Conservation (phyloP, 2,329 filamentous ascomycete species). For the Colletotrichum horii region DNA sequence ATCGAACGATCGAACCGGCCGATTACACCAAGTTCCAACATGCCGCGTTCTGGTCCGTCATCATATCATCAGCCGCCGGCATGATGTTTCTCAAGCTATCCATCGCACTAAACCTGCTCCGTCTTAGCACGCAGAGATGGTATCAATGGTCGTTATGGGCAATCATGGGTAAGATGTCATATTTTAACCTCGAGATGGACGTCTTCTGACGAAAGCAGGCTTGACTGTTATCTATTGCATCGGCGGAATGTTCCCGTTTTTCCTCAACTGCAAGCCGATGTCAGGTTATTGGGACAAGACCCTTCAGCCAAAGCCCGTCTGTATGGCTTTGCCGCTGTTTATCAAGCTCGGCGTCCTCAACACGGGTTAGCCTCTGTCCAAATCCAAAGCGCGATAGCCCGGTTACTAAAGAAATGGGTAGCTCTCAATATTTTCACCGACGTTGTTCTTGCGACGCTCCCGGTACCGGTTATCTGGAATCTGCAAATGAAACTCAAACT, state of each 20-base stretch:
- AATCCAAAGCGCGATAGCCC: background rate
- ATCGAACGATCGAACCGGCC: conserved; percentile 33
- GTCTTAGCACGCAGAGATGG: conserved; percentile 27
- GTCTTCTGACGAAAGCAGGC: background rate
- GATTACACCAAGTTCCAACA: conserved; percentile 41
- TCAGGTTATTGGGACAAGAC: conserved; percentile 24
- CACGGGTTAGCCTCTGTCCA: background rate
- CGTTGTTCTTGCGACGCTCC: conserved; percentile 43
- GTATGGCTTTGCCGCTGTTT: conserved; percentile 18
- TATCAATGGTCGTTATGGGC: conserved; percentile 28
- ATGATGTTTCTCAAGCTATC: conserved; percentile 27
- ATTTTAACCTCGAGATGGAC: background rate
- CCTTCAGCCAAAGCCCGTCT: conserved; percentile 1
- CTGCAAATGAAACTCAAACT: conserved; percentile 41
- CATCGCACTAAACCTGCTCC: conserved; percentile 25
- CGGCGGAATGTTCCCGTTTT: conserved; percentile 23
- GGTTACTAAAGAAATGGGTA: background rate
- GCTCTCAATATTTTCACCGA: conserved; percentile 48
- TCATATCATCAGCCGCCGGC: conserved; percentile 37
- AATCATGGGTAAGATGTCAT: conserved; percentile 15
- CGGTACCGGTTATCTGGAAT: conserved; percentile 44
- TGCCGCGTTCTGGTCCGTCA: conserved; percentile 47
- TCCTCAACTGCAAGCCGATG: conserved; percentile 26
- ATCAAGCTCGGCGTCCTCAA: conserved; percentile 47
- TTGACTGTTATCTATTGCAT: conserved; percentile 25